Base-by-base conservation (phyloP, 345 rosid species). In the Rhizophora apiculata region DNA sequence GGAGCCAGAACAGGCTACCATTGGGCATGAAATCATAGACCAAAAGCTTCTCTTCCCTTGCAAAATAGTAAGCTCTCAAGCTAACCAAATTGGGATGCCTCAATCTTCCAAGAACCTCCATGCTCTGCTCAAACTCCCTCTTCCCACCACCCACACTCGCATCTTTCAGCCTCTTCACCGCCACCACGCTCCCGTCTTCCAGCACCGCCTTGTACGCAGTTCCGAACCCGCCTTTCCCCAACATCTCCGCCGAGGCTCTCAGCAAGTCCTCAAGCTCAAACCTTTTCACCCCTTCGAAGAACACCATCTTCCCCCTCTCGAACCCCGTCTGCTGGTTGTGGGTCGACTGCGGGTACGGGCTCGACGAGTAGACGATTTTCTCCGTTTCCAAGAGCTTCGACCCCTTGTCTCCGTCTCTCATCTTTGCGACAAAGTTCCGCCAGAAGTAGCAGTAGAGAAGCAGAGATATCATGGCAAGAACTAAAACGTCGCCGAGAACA, bases 181-280 rank as follows among this genome's bases (percentile, higher is more conserved):
- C 97, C 67, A 93, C 89, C 77, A 89, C 96, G 30, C 70, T 82
- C 22, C 97, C 96, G 48, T 91, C 97, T 11, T 91, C 97, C 37
- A 91, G 86, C 43, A 91, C 92, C 24, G 96, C 98, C 65, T 93
- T 93, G 74, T 93, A 93, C 39, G 98, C 92, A 51, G 97, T 93
- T 29, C 97, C 98, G 13, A 91, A 87, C 66, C 92, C 94, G 3
- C 97, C 97, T 79, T 93, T 93, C 29, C 98, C 98, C 34, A 93
- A 76, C 97, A 93, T 89, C 86, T 93, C 98, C 6, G 98, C 98
- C 26, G 98, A 93, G 3, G 98, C 97, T 68, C 97, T 72, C 48
- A 93, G 81, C 76, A 93, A 78, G 72, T 93, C 97, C 78, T 93
- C 97, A 2, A 93, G 84, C 80, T 93, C 98, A 39, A 93, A 93